Evolutionary conservation across 257 asterid species (phyloP), one percentile per base, ranked within the genome.

Genomic region (Solanum virginianum): DNA sequence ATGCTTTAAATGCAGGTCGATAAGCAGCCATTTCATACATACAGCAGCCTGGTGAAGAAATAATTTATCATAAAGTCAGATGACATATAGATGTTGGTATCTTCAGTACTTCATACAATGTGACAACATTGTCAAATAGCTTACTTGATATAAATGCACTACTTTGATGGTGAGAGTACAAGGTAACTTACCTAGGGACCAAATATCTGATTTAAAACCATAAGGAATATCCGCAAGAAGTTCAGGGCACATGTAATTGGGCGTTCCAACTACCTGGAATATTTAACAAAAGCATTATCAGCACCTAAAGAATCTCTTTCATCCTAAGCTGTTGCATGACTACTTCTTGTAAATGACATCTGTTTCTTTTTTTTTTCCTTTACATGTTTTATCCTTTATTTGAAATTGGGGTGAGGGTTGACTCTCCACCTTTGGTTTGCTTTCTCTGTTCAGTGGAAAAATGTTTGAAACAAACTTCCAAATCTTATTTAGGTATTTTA

Each of bases 241-340:
- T 90, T 97, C 99, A 29, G 99, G 99, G 77, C 99, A 97, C 99
- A 97, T 97, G 92, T 97, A 97, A 90, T 95, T 97, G 20, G 99
- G 99, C 87, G 99, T 97, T 88, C 99, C 99, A 87, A 97, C 99
- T 8, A 97, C 98, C 99, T 97, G 90, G 68, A 66, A 79, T 22
- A 70, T n/a, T 43, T 59, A 84, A 80, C 62, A 80, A 59, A 75
- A 51, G 26, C 15, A 51, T 49, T 6, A 77, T 77, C 63, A 77
- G 45, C 45, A 22, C n/a, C 24, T 24, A 51, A 77, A 77, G 36
- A 49, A 62, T 24, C n/a, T 74, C 59, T 74, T 74, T 24, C n/a
- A 47, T 22, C 41, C 16, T 74, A 17, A 69, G 79, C 6, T 69
- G 39, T 36, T 7, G 13, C 29, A 59, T 59, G 66, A 59, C 66